Evolutionary conservation across 768 basidiomycete species (phyloP).

Genomic region (Suillus spraguei): DNA sequence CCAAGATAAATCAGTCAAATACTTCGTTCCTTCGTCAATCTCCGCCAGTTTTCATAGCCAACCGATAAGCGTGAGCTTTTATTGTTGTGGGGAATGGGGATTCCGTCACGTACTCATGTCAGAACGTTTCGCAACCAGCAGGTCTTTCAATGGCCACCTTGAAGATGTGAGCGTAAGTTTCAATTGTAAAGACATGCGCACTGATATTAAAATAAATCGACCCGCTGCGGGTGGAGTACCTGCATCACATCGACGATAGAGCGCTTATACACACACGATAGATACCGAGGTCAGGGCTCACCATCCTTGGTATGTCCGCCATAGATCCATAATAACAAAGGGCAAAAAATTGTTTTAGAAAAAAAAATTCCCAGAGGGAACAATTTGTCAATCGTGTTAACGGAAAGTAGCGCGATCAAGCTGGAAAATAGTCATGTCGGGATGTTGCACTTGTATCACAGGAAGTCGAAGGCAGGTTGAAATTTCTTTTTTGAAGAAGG

Average conservation of each 20-base stretch:
- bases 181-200: not conserved
- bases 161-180: not conserved
- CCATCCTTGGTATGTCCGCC: not conserved
- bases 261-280: not conserved
- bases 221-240: not conserved
- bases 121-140: not conserved
- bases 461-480: not conserved
- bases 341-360: not conserved
- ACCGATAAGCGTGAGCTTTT: not conserved
- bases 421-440: not conserved
- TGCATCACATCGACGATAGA: not conserved
- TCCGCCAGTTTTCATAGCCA: not conserved
- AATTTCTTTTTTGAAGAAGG: not conserved
- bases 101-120: not conserved
- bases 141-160: not conserved
- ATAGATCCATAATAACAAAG: not conserved
- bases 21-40: not conserved
- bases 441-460: not conserved
- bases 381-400: not conserved
- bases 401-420: not conserved
- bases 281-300: not conserved
- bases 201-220: not conserved
- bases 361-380: not conserved
- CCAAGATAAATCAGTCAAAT: not conserved
- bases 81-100: not conserved